Conservation (phyloP, 768 basidiomycete species). For the Tylopilus balloui region DNA sequence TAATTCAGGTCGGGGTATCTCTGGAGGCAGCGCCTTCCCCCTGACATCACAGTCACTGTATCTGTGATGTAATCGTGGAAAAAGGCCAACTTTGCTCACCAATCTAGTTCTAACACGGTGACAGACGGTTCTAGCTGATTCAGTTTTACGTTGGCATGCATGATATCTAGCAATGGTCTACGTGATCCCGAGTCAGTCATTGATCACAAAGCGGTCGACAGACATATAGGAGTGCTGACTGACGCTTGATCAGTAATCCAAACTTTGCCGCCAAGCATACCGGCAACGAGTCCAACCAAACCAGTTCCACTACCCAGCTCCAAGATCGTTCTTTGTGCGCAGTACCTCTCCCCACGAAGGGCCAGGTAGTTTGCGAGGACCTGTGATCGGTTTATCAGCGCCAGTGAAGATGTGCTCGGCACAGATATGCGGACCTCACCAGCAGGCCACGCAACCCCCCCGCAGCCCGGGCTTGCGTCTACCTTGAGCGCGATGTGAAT, state of each 20-base stretch:
- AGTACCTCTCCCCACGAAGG: slow-evolving; percentile 43
- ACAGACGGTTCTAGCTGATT: slow-evolving; percentile 57
- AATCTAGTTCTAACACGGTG: slow-evolving; percentile 70
- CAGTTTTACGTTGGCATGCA: slow-evolving; percentile 65
- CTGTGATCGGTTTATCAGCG: slow-evolving; percentile 36
- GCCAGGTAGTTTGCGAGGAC: slow-evolving; percentile 75
- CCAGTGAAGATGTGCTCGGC: not conserved
- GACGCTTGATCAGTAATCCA: slow-evolving; percentile 91
- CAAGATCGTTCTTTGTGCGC: slow-evolving; percentile 56
- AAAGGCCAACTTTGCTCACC: slow-evolving; percentile 44
- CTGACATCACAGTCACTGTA: slow-evolving; percentile 35
- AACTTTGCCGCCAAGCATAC: slow-evolving; percentile 58
- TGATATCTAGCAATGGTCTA: slow-evolving; percentile 75
- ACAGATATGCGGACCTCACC: slow-evolving; percentile 65
- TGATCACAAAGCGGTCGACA: not conserved
- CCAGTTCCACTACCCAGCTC: slow-evolving; percentile 93
- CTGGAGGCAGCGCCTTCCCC: slow-evolving; percentile 56
- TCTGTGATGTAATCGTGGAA: not conserved
- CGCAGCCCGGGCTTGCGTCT: slow-evolving; percentile 85
- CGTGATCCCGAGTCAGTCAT: slow-evolving; percentile 13
- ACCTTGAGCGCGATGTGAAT: slow-evolving; percentile 47
- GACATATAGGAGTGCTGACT: slow-evolving; percentile 42
- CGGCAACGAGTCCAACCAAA: slow-evolving; percentile 84
- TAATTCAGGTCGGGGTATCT: slow-evolving; percentile 52
- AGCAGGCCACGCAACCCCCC: slow-evolving; percentile 90